A percentile compares a stretch with the other conserved stretches of the same genome.
Conservation (phyloP, 73 alveolate genomes). For the Diophrys appendiculata region DNA sequence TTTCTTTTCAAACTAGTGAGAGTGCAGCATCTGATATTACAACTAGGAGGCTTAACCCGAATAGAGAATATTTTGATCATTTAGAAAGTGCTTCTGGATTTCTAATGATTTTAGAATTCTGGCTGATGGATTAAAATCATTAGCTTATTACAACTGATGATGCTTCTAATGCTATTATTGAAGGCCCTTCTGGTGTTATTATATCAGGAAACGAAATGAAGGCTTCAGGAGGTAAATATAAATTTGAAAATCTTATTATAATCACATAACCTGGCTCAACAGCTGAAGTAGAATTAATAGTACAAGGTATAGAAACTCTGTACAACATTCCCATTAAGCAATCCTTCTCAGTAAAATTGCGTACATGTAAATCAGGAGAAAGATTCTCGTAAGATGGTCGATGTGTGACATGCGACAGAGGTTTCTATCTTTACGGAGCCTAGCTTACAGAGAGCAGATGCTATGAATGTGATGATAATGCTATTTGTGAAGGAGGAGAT, state of each 20-base stretch:
- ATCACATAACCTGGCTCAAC: not conserved
- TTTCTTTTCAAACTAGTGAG: not conserved
- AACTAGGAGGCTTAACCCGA: not conserved
- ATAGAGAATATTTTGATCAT: too few species aligned
- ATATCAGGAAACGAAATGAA: slow-evolving; percentile 1
- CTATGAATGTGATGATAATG: not conserved
- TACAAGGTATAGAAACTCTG: not conserved
- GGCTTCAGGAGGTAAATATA: not conserved
- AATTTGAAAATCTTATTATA: not conserved
- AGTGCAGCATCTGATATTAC: not conserved
- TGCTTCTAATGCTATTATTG: not conserved
- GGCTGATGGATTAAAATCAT: not conserved
- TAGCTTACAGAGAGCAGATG: not conserved
- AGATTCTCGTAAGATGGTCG: not conserved
- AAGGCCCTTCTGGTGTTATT: not conserved
- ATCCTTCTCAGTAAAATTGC: not conserved
- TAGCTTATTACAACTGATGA: not conserved
- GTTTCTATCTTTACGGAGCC: not conserved
- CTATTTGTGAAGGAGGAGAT: slow-evolving; percentile 34
- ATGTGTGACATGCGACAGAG: not conserved
- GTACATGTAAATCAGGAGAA: not conserved
- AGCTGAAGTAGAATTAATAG: not conserved
- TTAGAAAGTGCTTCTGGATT: not conserved
- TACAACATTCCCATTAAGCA: not conserved
- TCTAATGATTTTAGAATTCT: not conserved